phyloP scores from a whole-genome alignment of 2,329 filamentous ascomycete species.

The Beauveria sp. region DNA sequence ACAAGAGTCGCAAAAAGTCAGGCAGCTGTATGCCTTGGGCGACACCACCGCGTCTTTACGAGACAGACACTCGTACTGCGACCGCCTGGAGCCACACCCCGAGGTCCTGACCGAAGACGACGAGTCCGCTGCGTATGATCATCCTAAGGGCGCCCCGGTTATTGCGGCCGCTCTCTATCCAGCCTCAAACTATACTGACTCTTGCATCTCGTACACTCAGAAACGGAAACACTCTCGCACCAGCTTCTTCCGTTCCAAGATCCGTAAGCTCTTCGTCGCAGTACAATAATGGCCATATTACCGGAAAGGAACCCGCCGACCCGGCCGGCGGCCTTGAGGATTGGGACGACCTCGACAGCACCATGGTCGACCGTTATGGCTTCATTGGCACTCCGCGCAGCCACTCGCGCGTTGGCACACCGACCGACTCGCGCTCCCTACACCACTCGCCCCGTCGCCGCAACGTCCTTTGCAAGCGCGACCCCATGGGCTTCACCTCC shows the following conservation, averaged over 20 bases:
- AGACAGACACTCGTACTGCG: slow-evolving; percentile 35
- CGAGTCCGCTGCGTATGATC: slow-evolving; percentile 50
- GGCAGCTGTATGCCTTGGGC: slow-evolving; percentile 51
- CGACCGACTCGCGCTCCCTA: slow-evolving; percentile 34
- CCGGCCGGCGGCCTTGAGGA: slow-evolving; percentile 56
- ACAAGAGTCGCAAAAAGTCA: slow-evolving; percentile 60
- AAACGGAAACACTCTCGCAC: slow-evolving; percentile 19
- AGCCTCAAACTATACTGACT: slow-evolving; percentile 3
- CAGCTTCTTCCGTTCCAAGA: slow-evolving; percentile 28
- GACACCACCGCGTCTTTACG: background rate
- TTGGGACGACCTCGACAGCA: slow-evolving; percentile 56
- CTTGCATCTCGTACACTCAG: background rate
- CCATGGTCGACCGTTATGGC: slow-evolving; percentile 59
- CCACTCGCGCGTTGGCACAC: slow-evolving; percentile 33
- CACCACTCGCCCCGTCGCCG: slow-evolving; percentile 38
- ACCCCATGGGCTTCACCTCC: slow-evolving; percentile 29
- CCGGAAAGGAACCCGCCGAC: slow-evolving; percentile 35
- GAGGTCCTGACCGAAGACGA: slow-evolving; percentile 46
- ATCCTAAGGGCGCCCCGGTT: slow-evolving; percentile 32
- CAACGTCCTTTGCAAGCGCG: slow-evolving; percentile 34
- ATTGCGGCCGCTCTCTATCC: slow-evolving; percentile 4
- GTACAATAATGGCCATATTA: slow-evolving; percentile 28
- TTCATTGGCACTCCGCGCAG: slow-evolving; percentile 49
- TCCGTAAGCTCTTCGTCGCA: slow-evolving; percentile 38
- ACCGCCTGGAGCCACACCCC: slow-evolving; percentile 40